Evolutionary conservation across 1,284 basidiomycete genomes (phyloP), one percentile per base, ranked within the genome.

Genomic region (Taiwanofungus camphoratus): DNA sequence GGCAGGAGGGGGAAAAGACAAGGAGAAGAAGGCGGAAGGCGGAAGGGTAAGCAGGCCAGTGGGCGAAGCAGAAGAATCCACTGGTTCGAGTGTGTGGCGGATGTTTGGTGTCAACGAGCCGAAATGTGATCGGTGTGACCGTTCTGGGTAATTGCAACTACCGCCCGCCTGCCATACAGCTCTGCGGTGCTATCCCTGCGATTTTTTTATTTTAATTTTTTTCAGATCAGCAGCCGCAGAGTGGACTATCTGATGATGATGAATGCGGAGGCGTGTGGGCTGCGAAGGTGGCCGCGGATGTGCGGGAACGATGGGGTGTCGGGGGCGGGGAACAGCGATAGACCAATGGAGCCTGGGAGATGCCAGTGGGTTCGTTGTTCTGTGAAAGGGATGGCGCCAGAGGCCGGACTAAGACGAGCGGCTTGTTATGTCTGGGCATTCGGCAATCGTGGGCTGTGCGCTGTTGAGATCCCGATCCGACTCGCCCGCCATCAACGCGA

Each of bases 21-120:
- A 36, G 35, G 35, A 16, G 41, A 36, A 29, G 46, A 36, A 37
- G 43, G 36, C 40, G 50, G 35, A 15, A 38, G 48, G 42, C 36
- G 34, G 42, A 30, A 41, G 44, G 16, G 36, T 36, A 35, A 43
- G 41, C 47, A 41, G 44, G 39, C n/a, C 31, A 31, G 22, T 16
- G 45, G 41, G 41, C 27, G 49, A 48, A 43, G 45, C 44, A 40
- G 48, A 48, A 42, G 50, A 51, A 41, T 42, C 42, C 44, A 42
- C 47, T 45, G 45, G 44, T 3, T 13, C 49, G 45, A 38, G 34
- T 23, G n/a, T n/a, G 44, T 45, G 40, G 46, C 46, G 52, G 53
- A 47, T 50, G 52, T 51, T 50, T 51, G 49, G 51, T 46, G 50
- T 49, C 46, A 48, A 45, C 52, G 49, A 52, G 50, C 45, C 45